These are phyloP conservation scores for Gardenia jasminoides DNA, from an alignment of 257 asterid genomes.

Conservation along the genomic window DNA sequence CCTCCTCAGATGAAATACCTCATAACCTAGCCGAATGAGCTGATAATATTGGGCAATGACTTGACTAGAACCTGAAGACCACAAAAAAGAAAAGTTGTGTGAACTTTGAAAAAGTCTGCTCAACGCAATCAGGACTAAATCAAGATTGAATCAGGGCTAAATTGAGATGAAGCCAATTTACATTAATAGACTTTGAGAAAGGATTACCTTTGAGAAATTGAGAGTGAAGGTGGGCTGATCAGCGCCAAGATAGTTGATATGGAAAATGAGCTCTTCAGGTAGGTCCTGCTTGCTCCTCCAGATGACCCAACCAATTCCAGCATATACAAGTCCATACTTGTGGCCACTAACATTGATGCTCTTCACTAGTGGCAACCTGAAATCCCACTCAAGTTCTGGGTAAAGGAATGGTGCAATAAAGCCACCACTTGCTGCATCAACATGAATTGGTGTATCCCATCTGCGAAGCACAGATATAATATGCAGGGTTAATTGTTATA, in stretches of 20 bases:
- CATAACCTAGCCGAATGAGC: conserved; percentile 71
- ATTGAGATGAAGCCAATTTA: background rate
- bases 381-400: conserved; percentile 92
- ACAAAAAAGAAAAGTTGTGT: background rate
- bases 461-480: conserved; percentile 31
- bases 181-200: background rate
- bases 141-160: no score
- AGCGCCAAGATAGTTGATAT: conserved; percentile 90
- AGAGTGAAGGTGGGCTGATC: conserved; percentile 97
- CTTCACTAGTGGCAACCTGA: conserved; percentile 78
- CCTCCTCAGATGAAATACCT: conserved; percentile 40
- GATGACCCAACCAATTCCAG: conserved; percentile 88
- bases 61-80: conserved; percentile 72
- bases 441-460: conserved; percentile 92
- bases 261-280: conserved; percentile 86
- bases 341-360: conserved; percentile 93
- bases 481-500: no score
- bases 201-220: conserved; percentile 83
- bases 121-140: background rate
- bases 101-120: background rate
- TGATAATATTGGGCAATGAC: conserved; percentile 90
- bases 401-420: conserved; percentile 87
- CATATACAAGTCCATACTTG: conserved; percentile 93
- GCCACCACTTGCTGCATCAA: conserved; percentile 97
- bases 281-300: conserved; percentile 83